A percentile compares a stretch with the other conserved stretches of the same genome.
Evolutionary conservation across 2,329 filamentous ascomycete species (phyloP).

Genomic region (Hysterium pulicare): DNA sequence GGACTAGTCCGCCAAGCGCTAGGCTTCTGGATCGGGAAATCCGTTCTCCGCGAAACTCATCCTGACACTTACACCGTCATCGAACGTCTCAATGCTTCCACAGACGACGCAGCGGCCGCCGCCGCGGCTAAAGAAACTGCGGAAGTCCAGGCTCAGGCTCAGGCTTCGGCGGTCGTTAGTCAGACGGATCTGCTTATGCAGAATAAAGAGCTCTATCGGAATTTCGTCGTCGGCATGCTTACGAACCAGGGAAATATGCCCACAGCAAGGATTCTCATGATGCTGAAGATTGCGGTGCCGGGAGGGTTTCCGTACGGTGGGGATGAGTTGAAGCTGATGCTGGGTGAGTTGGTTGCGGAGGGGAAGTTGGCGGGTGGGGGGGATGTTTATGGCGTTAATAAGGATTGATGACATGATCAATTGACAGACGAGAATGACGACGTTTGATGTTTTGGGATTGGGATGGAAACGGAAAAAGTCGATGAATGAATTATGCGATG

Average conservation of each 20-base stretch:
- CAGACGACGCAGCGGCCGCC: conserved; percentile 32
- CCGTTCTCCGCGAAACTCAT: conserved; percentile 55
- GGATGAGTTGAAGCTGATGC: conserved; percentile 79
- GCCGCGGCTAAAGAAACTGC: conserved; percentile 35
- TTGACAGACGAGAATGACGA: too few species aligned
- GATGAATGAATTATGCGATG: too few species aligned
- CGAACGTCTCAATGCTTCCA: conserved; percentile 43
- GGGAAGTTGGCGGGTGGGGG: conserved; percentile 29
- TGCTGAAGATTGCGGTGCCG: conserved; percentile 88
- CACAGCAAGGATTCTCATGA: conserved; percentile 78
- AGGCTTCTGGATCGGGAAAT: conserved; percentile 67
- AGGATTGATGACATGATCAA: too few species aligned
- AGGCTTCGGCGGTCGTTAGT: conserved; percentile 48
- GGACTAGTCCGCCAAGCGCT: conserved; percentile 66
- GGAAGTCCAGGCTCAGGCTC: conserved; percentile 35
- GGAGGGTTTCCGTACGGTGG: conserved; percentile 87
- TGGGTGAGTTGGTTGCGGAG: conserved; percentile 63
- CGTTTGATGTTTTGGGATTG: too few species aligned
- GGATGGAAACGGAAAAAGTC: too few species aligned
- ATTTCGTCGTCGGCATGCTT: conserved; percentile 92
- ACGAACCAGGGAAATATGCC: conserved; percentile 88
- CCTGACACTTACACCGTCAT: conserved; percentile 62
- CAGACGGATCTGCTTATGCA: conserved; percentile 62
- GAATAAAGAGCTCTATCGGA: conserved; percentile 74
- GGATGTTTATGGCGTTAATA: conserved; percentile 32